phyloP scores from a whole-genome alignment of 805 yeast species.

The Blastobotrys attinorum region DNA sequence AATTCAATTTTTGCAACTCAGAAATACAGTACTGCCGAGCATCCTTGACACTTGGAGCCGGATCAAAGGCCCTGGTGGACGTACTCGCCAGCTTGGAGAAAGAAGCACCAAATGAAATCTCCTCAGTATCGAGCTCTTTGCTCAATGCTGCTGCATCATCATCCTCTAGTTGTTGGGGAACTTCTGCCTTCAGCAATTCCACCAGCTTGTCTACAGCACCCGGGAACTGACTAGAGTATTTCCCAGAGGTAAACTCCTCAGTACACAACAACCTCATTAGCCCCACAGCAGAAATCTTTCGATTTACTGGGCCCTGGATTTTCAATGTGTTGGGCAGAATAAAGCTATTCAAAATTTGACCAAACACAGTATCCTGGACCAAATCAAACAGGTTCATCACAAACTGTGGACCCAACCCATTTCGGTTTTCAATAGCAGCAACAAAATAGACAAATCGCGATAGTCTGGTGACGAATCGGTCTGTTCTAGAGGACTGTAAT shows the following conservation, averaged over 20 bases:
- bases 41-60: slow-evolving; percentile 43
- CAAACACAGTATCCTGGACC: slow-evolving; percentile 31
- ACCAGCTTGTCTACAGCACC: slow-evolving; percentile 39
- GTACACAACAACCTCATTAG: slow-evolving; percentile 38
- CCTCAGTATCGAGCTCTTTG: slow-evolving; percentile 31
- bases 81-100: slow-evolving; percentile 69
- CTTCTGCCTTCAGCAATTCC: slow-evolving; percentile 35
- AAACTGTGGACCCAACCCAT: slow-evolving; percentile 46
- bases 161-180: slow-evolving; percentile 30
- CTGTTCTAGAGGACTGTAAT: slow-evolving; percentile 73
- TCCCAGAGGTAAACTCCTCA: slow-evolving; percentile 32
- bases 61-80: slow-evolving; percentile 57
- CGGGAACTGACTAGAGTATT: slow-evolving; percentile 36
- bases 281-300: slow-evolving; percentile 43
- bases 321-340: slow-evolving; percentile 29
- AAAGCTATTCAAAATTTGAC: slow-evolving; percentile 25
- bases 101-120: slow-evolving; percentile 77
- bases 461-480: slow-evolving; percentile 66
- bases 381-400: slow-evolving; percentile 39
- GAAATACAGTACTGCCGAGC: slow-evolving; percentile 21
- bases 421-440: slow-evolving; percentile 33
- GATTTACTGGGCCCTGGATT: slow-evolving; percentile 35
- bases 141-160: slow-evolving; percentile 27
- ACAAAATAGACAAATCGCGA: slow-evolving; percentile 53
- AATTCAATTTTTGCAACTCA: slow-evolving; percentile 14